Percentiles rank a stretch among this genome's conserved stretches.
phyloP scores from a whole-genome alignment of 192 early-diverging fungal species.

The Gryganskiella cystojenkinii region DNA sequence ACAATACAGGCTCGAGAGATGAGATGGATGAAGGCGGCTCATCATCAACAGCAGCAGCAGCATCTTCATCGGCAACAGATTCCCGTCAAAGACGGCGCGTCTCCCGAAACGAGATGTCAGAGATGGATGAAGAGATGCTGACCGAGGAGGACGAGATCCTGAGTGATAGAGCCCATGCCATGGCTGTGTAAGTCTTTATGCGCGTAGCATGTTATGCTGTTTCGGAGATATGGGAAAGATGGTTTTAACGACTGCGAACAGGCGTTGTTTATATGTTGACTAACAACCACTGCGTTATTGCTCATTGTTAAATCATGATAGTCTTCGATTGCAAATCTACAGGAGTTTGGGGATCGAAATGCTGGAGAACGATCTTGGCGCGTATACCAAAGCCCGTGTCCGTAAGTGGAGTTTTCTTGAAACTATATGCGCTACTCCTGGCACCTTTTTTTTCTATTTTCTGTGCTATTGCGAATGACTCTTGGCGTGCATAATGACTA shows the following conservation, averaged over 20 bases:
- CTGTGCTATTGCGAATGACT: too few species aligned
- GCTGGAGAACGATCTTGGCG: slow-evolving; percentile 46
- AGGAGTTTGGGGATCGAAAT: slow-evolving; percentile 54
- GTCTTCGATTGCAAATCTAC: slow-evolving; percentile 48
- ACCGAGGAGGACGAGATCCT: slow-evolving; percentile 31
- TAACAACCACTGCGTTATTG: too few species aligned
- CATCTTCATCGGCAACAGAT: not conserved
- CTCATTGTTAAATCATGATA: not conserved
- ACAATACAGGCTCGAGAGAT: not conserved
- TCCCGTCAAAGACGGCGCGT: not conserved
- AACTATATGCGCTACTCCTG: too few species aligned
- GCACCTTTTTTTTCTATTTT: too few species aligned
- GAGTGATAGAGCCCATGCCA: slow-evolving; percentile 33
- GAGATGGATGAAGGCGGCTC: too few species aligned
- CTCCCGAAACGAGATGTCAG: not conserved
- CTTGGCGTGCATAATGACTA: too few species aligned
- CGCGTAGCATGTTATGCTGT: not conserved
- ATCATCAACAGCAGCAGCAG: not conserved
- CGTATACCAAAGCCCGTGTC: slow-evolving; percentile 45
- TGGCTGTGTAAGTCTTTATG: slow-evolving; percentile 34
- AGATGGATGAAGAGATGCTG: slow-evolving; percentile 6
- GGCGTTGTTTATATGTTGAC: too few species aligned
- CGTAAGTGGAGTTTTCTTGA: slow-evolving; percentile 26
- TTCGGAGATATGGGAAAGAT: too few species aligned
- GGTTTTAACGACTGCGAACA: too few species aligned